A percentile compares a stretch with the other conserved stretches of the same genome.
These are phyloP conservation scores for Globisporangium takayamanum DNA, from an alignment of 352 stramenopile species.

Conservation along the genomic window DNA sequence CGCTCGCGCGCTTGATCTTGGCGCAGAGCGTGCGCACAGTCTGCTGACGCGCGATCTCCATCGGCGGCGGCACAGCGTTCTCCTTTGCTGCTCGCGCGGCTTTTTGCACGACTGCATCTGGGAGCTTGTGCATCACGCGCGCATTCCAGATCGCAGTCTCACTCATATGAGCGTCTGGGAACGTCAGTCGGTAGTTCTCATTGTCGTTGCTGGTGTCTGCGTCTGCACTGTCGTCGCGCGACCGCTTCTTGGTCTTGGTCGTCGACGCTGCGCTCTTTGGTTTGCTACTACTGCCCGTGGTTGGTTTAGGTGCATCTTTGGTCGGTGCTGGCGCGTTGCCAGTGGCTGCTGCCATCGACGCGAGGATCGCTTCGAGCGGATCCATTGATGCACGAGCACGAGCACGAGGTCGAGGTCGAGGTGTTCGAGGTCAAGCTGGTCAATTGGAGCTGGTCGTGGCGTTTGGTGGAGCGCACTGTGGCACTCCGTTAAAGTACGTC, in stretches of 20 bases:
- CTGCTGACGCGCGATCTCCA: constrained; percentile 68
- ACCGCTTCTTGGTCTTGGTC: constrained; percentile 22
- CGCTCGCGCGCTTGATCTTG: constrained; percentile 58
- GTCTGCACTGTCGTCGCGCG: constrained; percentile 12
- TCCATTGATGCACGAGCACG: constrained; percentile 18
- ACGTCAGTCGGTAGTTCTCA: not conserved
- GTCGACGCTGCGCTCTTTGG: not conserved
- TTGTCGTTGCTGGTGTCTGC: constrained; percentile 6
- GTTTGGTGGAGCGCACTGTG: not conserved
- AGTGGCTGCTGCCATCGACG: constrained; percentile 71
- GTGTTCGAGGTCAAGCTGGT: not conserved
- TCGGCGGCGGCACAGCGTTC: constrained; percentile 29
- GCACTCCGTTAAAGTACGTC: too few species aligned
- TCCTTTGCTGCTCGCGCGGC: constrained; percentile 4
- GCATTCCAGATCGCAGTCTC: constrained; percentile 45
- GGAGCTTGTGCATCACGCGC: constrained; percentile 28
- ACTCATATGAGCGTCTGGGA: not conserved
- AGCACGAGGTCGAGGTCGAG: too few species aligned
- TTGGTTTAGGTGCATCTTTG: not conserved
- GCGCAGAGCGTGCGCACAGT: constrained; percentile 55
- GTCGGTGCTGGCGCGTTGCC: constrained; percentile 35
- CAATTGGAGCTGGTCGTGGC: not conserved
- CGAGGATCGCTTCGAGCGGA: constrained; percentile 68
- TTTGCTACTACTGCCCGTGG: constrained; percentile 1
- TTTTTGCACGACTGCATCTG: constrained; percentile 12